These are phyloP conservation scores for Yamadazyma sp. DNA, from an alignment of 1,139 yeast species.

Conservation along the genomic window DNA sequence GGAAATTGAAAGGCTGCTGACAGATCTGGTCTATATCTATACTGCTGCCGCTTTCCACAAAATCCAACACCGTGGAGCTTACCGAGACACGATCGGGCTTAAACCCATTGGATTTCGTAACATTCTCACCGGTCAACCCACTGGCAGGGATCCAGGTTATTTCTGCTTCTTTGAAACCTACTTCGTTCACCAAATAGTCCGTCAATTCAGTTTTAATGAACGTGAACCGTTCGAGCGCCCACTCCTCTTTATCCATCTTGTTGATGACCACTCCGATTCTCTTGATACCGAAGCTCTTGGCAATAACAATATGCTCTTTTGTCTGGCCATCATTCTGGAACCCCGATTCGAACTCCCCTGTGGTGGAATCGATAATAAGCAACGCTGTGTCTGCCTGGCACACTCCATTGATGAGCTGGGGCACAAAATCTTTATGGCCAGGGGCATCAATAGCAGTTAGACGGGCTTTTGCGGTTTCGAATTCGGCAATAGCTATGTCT, in stretches of 20 bases:
- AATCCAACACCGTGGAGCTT: conserved; percentile 57
- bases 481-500: conserved; percentile 82
- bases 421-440: conserved; percentile 52
- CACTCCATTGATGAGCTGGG: conserved; percentile 55
- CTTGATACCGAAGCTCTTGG: conserved; percentile 79
- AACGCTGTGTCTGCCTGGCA: conserved; percentile 68
- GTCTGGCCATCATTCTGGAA: conserved; percentile 89
- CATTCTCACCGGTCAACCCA: conserved; percentile 83
- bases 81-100: conserved; percentile 49
- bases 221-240: conserved; percentile 66
- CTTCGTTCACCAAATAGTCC: conserved; percentile 56
- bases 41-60: conserved; percentile 45
- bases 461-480: conserved; percentile 63
- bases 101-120: conserved; percentile 47
- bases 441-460: conserved; percentile 97
- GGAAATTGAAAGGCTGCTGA: conserved; percentile 45
- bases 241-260: conserved; percentile 77
- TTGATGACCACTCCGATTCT: conserved; percentile 77
- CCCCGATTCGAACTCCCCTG: conserved; percentile 88
- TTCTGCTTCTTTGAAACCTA: conserved; percentile 56
- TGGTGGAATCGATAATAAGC: conserved; percentile 73
- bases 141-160: conserved; percentile 78
- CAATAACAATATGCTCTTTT: conserved; percentile 86
- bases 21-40: conserved; percentile 26
- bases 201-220: conserved; percentile 59